Evolutionary conservation across 164 flowering plant genomes (phyloP).

Genomic region (Macadamia integrifolia): DNA sequence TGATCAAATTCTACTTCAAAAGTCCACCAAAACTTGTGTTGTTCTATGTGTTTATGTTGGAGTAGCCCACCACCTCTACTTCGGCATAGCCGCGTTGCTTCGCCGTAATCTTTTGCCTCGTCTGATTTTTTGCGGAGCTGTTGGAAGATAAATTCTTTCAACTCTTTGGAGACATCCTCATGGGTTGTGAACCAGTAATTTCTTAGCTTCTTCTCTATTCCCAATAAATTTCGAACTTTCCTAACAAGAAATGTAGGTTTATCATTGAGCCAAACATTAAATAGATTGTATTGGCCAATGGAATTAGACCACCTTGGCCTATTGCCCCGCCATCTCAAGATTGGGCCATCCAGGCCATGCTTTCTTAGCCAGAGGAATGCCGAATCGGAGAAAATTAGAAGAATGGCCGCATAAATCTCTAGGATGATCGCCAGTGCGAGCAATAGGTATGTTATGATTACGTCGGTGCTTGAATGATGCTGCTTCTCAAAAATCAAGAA

Average conservation of each 20-base stretch:
- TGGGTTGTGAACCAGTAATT: background rate
- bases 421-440: conserved; percentile 31
- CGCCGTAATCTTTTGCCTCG: background rate
- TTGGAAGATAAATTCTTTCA: conserved; percentile 7
- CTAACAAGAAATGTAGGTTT: background rate
- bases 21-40: background rate
- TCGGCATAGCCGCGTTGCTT: too few relatives aligned
- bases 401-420: conserved; percentile 23
- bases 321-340: too few relatives aligned
- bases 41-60: background rate
- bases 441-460: conserved; percentile 30
- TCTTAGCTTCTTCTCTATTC: background rate
- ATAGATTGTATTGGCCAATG: conserved; percentile 4
- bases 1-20: background rate
- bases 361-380: background rate
- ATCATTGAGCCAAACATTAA: background rate
- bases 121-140: background rate
- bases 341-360: too few relatives aligned
- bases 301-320: conserved; percentile 20
- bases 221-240: background rate
- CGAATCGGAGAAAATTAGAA: conserved; percentile 36
- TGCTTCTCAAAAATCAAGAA: conserved; percentile 16
- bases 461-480: conserved; percentile 8
- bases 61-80: background rate
- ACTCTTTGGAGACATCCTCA: background rate